Conservation (phyloP, 139 green algal genomes). For the Closterium sp. region DNA sequence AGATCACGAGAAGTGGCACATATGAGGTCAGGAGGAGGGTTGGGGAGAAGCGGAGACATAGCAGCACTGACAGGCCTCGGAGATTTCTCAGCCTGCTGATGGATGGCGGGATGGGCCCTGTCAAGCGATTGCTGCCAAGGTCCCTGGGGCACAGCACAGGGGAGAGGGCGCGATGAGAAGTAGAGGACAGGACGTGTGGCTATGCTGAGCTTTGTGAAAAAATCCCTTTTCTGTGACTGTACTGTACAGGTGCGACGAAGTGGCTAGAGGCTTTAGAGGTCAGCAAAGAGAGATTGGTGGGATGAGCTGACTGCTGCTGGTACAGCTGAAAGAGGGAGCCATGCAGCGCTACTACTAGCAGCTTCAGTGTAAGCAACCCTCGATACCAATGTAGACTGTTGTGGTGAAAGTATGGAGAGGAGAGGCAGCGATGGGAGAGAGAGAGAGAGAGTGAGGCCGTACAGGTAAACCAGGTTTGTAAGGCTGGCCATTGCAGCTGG, state of each 20-base stretch:
- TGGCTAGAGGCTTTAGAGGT: no score
- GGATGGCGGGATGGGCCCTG: neutral
- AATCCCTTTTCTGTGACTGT: neutral
- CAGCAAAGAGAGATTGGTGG: no score
- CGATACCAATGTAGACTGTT: no score
- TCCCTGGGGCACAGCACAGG: neutral
- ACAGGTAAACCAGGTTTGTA: neutral
- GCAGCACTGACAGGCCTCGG: neutral
- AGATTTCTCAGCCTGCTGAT: neutral
- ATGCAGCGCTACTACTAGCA: no score
- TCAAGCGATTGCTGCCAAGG: neutral
- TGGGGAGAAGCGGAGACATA: neutral
- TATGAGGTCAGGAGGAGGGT: no score
- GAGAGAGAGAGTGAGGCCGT: neutral
- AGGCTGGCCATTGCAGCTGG: neutral
- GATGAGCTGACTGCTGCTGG: no score
- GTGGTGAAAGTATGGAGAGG: neutral
- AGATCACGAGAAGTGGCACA: no score
- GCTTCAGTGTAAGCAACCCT: no score
- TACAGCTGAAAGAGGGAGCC: no score
- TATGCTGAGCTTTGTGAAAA: neutral
- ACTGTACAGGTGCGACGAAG: no score
- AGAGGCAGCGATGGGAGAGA: neutral
- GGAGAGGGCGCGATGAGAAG: neutral
- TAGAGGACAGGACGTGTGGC: neutral